These are phyloP conservation scores for Solanum chaucha DNA, from an alignment of 257 asterid species.

Conservation along the genomic window DNA sequence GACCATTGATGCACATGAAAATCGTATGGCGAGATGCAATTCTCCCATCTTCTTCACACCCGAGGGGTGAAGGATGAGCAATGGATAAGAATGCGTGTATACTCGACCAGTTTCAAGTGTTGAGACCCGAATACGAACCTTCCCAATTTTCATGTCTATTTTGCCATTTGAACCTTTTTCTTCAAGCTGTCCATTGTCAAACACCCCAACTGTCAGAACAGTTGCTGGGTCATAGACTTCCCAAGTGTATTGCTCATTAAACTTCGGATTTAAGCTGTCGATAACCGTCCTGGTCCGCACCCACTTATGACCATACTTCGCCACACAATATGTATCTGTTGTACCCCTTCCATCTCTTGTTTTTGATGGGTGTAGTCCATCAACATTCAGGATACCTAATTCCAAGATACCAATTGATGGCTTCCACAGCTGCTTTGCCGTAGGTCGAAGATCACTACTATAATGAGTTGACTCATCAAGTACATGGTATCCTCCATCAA, in stretches of 20 bases:
- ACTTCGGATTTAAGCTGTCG: conserved; percentile 75
- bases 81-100: conserved; percentile 74
- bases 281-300: conserved; percentile 71
- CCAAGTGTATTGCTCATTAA: conserved; percentile 94
- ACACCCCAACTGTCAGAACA: conserved; percentile 80
- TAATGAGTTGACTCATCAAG: conserved; percentile 81
- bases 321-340: conserved; percentile 75
- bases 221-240: conserved; percentile 94
- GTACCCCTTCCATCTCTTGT: conserved; percentile 57
- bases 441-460: conserved; percentile 81
- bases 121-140: conserved; percentile 75
- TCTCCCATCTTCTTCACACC: conserved; percentile 98
- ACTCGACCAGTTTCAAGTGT: conserved; percentile 78
- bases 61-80: conserved; percentile 66
- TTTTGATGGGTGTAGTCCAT: conserved; percentile 71
- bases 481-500: conserved; percentile 95
- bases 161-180: conserved; percentile 35
- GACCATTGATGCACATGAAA: conserved; percentile 57
- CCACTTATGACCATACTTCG: conserved; percentile 90
- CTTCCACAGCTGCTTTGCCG: conserved; percentile 89
- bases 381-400: conserved; percentile 63
- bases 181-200: conserved; percentile 47
- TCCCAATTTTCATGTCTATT: conserved; percentile 60
- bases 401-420: conserved; percentile 68
- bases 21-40: conserved; percentile 79